Percentiles rank a stretch among this genome's conserved stretches.
These are phyloP conservation scores for Talaromyces sp. DNA, from an alignment of 2,329 filamentous ascomycete genomes.

Conservation along the genomic window DNA sequence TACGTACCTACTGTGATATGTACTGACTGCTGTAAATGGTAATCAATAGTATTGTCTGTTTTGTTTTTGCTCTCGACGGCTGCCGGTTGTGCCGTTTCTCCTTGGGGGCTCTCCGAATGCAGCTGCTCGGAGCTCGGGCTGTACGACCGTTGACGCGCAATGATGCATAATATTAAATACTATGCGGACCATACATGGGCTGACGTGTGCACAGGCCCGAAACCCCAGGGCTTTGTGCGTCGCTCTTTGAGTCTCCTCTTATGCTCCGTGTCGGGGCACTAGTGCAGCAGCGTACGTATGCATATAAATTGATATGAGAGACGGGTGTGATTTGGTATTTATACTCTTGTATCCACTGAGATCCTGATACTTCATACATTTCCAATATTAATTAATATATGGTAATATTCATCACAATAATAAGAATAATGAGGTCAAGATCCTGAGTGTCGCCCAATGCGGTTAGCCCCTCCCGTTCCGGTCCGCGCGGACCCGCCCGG, in stretches of 20 bases:
- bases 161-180: background rate
- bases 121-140: background rate
- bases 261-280: background rate
- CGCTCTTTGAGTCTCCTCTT: background rate
- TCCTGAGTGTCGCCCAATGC: background rate
- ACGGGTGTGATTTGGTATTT: no score
- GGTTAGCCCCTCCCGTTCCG: background rate
- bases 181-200: no score
- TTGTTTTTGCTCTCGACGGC: no score
- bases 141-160: background rate
- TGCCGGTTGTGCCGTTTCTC: background rate
- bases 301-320: no score
- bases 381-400: no score
- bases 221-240: background rate
- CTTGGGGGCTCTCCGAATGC: background rate
- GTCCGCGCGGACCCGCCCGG: background rate
- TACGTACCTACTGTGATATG: no score
- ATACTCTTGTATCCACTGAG: no score
- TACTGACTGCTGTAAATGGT: no score
- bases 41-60: no score
- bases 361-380: no score
- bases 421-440: background rate
- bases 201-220: background rate
- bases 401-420: background rate
- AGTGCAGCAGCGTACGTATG: no score